phyloP scores from a whole-genome alignment of 345 rosid genomes.

The Corchorus capsularis region DNA sequence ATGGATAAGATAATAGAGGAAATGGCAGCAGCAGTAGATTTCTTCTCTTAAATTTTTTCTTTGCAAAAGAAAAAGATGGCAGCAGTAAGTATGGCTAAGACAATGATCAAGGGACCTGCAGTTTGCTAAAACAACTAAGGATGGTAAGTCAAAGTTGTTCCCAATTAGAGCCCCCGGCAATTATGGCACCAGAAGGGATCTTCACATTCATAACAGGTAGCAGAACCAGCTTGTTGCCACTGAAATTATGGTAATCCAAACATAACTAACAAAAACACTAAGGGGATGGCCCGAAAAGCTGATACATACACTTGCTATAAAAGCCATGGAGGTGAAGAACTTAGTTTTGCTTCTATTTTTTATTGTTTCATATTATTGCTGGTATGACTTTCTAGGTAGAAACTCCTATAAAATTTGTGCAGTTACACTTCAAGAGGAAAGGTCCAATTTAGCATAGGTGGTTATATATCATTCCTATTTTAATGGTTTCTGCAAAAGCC shows the following conservation, averaged over 20 bases:
- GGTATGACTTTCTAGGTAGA: conserved; percentile 4
- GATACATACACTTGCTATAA: neutral
- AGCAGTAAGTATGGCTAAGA: neutral
- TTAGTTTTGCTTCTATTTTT: neutral
- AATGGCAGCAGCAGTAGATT: neutral
- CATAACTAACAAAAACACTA: neutral
- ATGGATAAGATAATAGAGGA: neutral
- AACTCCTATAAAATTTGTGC: neutral
- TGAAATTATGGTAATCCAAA: neutral
- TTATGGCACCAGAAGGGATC: conserved; percentile 4
- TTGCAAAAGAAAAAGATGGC: neutral
- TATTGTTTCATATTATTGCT: neutral
- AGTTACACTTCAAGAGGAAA: neutral
- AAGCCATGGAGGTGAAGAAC: neutral
- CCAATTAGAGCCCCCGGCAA: conserved; percentile 1
- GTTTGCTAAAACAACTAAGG: neutral
- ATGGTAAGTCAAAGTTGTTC: neutral
- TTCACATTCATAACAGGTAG: neutral
- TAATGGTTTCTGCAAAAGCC: neutral
- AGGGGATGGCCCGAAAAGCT: neutral
- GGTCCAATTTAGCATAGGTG: neutral
- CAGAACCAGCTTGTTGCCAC: neutral
- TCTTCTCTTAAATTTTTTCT: too few relatives aligned
- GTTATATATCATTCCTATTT: neutral
- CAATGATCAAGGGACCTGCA: neutral